These are phyloP conservation scores for Beauveria scarabaeidicola DNA, from an alignment of 2,329 filamentous ascomycete genomes.

Conservation along the genomic window DNA sequence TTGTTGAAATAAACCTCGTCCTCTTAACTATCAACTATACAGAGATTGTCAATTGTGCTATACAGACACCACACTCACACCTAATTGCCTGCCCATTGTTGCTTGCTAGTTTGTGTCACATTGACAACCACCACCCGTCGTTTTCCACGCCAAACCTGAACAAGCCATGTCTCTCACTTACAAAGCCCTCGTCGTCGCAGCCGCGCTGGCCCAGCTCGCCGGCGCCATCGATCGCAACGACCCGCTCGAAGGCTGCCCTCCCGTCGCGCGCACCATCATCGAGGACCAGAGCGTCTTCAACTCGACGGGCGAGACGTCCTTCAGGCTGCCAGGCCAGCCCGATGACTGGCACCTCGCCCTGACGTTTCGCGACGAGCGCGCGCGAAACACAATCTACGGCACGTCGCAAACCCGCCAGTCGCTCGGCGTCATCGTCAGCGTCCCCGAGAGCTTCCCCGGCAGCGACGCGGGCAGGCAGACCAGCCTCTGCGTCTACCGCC, in stretches of 20 bases:
- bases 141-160: not conserved
- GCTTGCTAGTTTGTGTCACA: not conserved
- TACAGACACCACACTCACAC: not conserved
- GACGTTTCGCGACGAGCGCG: conserved; percentile 7
- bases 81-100: not conserved
- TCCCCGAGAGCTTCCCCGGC: not conserved
- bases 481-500: conserved; percentile 6
- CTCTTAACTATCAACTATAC: not conserved
- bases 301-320: conserved; percentile 7
- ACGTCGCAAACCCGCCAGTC: not conserved
- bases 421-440: conserved; percentile 8
- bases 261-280: not conserved
- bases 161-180: conserved; percentile 8
- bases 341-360: conserved; percentile 5
- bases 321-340: not conserved
- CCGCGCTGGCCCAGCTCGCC: not conserved
- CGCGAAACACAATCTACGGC: not conserved
- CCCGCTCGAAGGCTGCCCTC: conserved; percentile 8
- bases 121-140: not conserved
- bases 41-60: not conserved
- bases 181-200: conserved; percentile 1
- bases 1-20: not conserved
- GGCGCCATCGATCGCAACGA: conserved; percentile 1
- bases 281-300: not conserved
- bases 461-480: not conserved